Conservation (phyloP, 2,329 filamentous ascomycete species). For the Penicillium janthinellum region DNA sequence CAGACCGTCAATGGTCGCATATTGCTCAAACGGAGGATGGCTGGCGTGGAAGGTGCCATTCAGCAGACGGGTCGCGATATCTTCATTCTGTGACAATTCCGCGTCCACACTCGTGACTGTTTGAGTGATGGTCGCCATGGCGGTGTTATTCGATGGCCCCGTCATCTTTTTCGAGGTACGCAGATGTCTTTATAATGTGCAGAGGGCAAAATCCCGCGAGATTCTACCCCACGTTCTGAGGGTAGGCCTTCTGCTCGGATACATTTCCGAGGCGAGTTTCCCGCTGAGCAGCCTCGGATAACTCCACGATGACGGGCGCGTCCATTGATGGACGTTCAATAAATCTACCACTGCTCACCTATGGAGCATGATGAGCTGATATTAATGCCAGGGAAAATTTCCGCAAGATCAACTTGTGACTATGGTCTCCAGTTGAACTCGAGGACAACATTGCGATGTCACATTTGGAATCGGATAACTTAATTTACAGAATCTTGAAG, state of each 20-base stretch:
- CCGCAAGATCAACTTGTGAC: too few relatives aligned
- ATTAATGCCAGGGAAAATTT: too few relatives aligned
- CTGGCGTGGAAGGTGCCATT: constrained; percentile 27
- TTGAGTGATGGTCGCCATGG: constrained; percentile 11
- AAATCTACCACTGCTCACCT: neutral
- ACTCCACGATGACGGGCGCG: too few relatives aligned
- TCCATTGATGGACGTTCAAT: too few relatives aligned
- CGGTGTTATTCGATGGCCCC: too few relatives aligned
- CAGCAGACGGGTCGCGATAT: constrained; percentile 23
- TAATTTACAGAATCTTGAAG: too few relatives aligned
- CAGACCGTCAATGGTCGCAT: constrained; percentile 25
- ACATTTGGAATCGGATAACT: too few relatives aligned
- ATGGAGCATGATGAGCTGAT: neutral
- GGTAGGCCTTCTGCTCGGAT: neutral
- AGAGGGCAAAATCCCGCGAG: neutral
- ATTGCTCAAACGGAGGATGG: constrained; percentile 23
- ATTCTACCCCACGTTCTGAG: neutral
- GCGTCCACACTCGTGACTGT: constrained; percentile 10
- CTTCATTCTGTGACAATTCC: constrained; percentile 13
- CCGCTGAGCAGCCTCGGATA: neutral
- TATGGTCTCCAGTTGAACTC: too few relatives aligned
- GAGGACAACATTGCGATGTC: too few relatives aligned
- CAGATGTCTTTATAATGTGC: neutral
- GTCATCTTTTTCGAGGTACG: neutral
- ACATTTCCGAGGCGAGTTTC: constrained; percentile 3